Conservation (phyloP, 2,329 filamentous ascomycete species). For the Verticillium nonalfalfae region DNA sequence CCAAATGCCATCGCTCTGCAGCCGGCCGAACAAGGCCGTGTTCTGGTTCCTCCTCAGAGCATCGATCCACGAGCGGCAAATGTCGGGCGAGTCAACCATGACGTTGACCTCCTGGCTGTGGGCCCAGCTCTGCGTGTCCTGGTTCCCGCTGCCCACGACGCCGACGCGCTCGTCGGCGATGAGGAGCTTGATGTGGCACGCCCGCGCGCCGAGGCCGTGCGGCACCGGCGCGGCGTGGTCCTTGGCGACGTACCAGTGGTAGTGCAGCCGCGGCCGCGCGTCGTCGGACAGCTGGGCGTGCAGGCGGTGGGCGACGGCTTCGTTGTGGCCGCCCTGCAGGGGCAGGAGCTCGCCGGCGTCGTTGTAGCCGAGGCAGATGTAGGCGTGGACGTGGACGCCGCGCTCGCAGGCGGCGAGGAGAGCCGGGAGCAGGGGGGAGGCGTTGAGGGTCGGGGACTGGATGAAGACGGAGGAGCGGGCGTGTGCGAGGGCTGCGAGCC, state of each 20-base stretch:
- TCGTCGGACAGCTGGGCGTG: conserved; percentile 44
- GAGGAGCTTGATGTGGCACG: conserved; percentile 73
- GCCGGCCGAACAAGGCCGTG: conserved; percentile 50
- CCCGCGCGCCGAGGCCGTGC: conserved; percentile 57
- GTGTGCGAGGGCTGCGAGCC: conserved; percentile 62
- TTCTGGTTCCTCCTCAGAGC: conserved; percentile 49
- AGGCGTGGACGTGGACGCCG: conserved; percentile 62
- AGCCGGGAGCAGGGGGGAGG: conserved; percentile 57
- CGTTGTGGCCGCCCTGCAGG: conserved; percentile 69
- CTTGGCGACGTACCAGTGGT: conserved; percentile 68
- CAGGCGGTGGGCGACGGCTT: conserved; percentile 58
- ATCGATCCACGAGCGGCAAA: conserved; percentile 38
- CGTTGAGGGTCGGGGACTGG: conserved; percentile 72
- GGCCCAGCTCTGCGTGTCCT: conserved; percentile 76
- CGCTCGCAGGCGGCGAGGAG: conserved; percentile 59
- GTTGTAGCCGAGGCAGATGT: conserved; percentile 74
- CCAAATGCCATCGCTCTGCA: conserved; percentile 55
- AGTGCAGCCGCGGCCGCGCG: conserved; percentile 45
- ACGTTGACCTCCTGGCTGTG: conserved; percentile 75
- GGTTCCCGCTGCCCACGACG: conserved; percentile 70
- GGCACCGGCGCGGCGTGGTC: conserved; percentile 64
- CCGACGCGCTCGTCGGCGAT: conserved; percentile 64
- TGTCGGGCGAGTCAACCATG: conserved; percentile 57
- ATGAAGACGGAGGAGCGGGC: conserved; percentile 64
- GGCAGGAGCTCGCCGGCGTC: conserved; percentile 72